A percentile compares a stretch with the other conserved stretches of the same genome.
phyloP scores from a whole-genome alignment of 2,329 filamentous ascomycete species.

The Simplicillium aogashimaense region DNA sequence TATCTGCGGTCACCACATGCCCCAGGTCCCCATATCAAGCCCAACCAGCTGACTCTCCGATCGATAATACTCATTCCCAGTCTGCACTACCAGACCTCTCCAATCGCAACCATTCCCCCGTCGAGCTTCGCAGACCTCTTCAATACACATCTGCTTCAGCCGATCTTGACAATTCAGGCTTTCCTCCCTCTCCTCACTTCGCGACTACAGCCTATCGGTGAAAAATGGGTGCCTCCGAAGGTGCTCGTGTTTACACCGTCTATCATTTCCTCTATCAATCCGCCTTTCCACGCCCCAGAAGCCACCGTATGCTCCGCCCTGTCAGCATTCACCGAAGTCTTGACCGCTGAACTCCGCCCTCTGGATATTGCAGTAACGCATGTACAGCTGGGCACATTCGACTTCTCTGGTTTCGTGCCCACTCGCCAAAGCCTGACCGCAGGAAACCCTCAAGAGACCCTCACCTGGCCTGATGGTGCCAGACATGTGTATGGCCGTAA shows the following conservation, averaged over 20 bases:
- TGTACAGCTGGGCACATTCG: constrained; percentile 84
- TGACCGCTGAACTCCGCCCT: constrained; percentile 69
- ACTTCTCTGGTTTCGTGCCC: constrained; percentile 60
- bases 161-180: constrained; percentile 78
- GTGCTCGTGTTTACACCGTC: constrained; percentile 71
- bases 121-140: constrained; percentile 82
- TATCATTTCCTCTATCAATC: constrained; percentile 70
- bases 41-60: constrained; percentile 66
- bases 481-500: constrained; percentile 53
- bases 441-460: constrained; percentile 33
- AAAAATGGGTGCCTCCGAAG: constrained; percentile 47
- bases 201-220: constrained; percentile 42
- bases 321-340: constrained; percentile 73
- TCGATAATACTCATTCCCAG: constrained; percentile 79
- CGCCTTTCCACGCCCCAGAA: constrained; percentile 77
- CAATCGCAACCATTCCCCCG: constrained; percentile 75
- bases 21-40: constrained; percentile 64
- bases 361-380: constrained; percentile 73
- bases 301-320: constrained; percentile 77
- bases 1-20: constrained; percentile 66
- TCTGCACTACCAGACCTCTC: constrained; percentile 68
- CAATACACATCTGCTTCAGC: constrained; percentile 84
- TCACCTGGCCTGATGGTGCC: constrained; percentile 54
- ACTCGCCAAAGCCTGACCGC: constrained; percentile 28
- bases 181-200: constrained; percentile 73